Evolutionary conservation across 768 basidiomycete species (phyloP).

Genomic region (Mycena haematopus): DNA sequence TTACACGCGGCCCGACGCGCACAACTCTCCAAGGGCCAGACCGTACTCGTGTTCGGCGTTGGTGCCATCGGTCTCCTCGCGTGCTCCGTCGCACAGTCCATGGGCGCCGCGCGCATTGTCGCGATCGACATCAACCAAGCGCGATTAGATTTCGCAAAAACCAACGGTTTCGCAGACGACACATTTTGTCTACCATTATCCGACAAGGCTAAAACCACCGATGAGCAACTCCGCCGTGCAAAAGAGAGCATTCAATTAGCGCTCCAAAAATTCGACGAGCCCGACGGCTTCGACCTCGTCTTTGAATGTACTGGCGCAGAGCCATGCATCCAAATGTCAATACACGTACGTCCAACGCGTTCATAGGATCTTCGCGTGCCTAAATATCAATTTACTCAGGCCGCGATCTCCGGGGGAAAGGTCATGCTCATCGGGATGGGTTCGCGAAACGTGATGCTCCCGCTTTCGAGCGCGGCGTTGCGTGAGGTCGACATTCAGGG

Average conservation of each 20-base stretch:
- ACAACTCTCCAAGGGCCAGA: conserved; percentile 55
- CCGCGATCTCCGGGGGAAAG: conserved; percentile 84
- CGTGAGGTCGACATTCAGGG: conserved; percentile 94
- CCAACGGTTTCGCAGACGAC: conserved; percentile 77
- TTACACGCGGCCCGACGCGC: conserved; percentile 65
- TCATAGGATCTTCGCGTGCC: conserved; percentile 22
- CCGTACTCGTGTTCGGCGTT: conserved; percentile 88
- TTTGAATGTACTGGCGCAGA: conserved; percentile 97
- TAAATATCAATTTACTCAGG: conserved; percentile 47
- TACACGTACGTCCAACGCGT: conserved; percentile 68
- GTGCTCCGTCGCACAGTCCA: conserved; percentile 75
- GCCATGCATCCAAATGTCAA: conserved; percentile 87
- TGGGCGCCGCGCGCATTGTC: conserved; percentile 74
- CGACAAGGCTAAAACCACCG: conserved; percentile 56
- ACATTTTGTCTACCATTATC: conserved; percentile 65
- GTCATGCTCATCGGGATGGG: conserved; percentile 98
- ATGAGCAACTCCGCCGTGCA: conserved; percentile 65
- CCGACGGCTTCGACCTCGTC: conserved; percentile 89
- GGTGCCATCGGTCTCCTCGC: conserved; percentile 94
- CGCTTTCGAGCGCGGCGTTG: conserved; percentile 81
- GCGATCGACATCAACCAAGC: conserved; percentile 86
- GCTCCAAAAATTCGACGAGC: conserved; percentile 60
- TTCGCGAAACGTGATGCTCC: conserved; percentile 78
- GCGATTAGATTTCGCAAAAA: conserved; percentile 79
- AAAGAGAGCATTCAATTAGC: conserved; percentile 60